Evolutionary conservation across 495 filamentous ascomycete species (phyloP), one percentile per base, ranked within the genome.

Genomic region (Aspergillus bertholletiae): DNA sequence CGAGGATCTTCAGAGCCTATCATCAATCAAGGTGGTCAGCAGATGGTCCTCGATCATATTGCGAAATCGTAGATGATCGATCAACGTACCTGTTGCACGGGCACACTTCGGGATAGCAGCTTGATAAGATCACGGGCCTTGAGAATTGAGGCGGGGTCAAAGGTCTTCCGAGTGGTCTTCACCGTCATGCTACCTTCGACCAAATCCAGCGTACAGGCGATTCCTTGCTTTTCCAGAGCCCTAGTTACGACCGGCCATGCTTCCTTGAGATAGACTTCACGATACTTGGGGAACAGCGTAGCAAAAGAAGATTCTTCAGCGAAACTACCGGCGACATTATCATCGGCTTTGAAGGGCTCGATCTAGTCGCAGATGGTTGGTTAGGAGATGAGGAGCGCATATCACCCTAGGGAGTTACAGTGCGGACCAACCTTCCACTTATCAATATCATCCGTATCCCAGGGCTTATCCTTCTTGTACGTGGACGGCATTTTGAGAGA

Each of bases 371-470:
- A 51, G 13, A 61, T 63, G 51, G 60, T 3, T 7, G 34, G 55
- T 39, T 50, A 57, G 56, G 54, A 48, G 3, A 47, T 39, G 35
- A 35, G 1, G 21, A 18, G 3, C 22, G 7, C 39, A 11, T 3
- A 32, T 30, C 9, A 21, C 21, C 17, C n/a, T n/a, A n/a, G n/a
- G n/a, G n/a, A n/a, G n/a, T n/a, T n/a, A n/a, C n/a, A n/a, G n/a
- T n/a, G n/a, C n/a, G n/a, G n/a, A 66, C 62, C 53, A 57, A 89
- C 82, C 82, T 92, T 94, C 93, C 93, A 98, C 68, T 96, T 96
- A 69, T 98, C 93, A 59, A 97, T 91, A 63, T 96, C 94, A 54
- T 94, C 91, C 46, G 91, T 96, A 69, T 98, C 93, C 94, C 93
- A 97, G 32, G 94, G 89, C 69, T 98, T 98, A 5, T 96, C 91